A percentile compares a stretch with the other conserved stretches of the same genome.
phyloP scores from a whole-genome alignment of 495 filamentous ascomycete species.

The Podospora pseudoanserina region DNA sequence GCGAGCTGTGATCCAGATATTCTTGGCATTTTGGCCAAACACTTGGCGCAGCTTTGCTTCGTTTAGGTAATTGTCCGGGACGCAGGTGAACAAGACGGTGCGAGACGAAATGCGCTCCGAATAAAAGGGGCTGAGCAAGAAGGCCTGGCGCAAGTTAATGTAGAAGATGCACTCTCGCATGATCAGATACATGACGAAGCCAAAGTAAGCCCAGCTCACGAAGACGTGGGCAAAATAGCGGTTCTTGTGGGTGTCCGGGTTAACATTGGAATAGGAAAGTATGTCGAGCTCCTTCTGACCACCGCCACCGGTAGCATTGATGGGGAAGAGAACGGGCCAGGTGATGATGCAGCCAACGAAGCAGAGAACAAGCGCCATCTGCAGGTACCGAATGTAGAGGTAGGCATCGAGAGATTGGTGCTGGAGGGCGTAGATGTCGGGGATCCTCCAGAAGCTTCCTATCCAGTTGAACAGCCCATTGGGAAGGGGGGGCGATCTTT shows the following conservation, averaged over 20 bases:
- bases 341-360: constrained; percentile 78
- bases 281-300: constrained; percentile 67
- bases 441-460: constrained; percentile 67
- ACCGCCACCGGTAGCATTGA: constrained; percentile 78
- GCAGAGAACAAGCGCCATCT: constrained; percentile 65
- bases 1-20: constrained; percentile 82
- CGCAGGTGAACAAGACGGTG: constrained; percentile 87
- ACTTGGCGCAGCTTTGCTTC: constrained; percentile 70
- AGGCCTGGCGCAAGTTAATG: constrained; percentile 94
- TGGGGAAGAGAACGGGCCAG: constrained; percentile 80
- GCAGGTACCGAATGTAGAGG: constrained; percentile 80
- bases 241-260: constrained; percentile 43
- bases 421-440: constrained; percentile 79
- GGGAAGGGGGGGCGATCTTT: constrained; percentile 65
- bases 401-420: constrained; percentile 89
- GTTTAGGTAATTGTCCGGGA: constrained; percentile 71
- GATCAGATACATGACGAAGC: constrained; percentile 83
- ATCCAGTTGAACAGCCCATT: constrained; percentile 75
- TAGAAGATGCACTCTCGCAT: constrained; percentile 90
- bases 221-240: constrained; percentile 76
- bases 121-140: constrained; percentile 82
- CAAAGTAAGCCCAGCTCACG: constrained; percentile 71
- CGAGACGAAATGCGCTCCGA: constrained; percentile 86
- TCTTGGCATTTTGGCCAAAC: constrained; percentile 75
- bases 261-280: constrained; percentile 72